Base-by-base conservation (phyloP, 73 alveolate genomes). In the Paramecium sexaurelia region DNA sequence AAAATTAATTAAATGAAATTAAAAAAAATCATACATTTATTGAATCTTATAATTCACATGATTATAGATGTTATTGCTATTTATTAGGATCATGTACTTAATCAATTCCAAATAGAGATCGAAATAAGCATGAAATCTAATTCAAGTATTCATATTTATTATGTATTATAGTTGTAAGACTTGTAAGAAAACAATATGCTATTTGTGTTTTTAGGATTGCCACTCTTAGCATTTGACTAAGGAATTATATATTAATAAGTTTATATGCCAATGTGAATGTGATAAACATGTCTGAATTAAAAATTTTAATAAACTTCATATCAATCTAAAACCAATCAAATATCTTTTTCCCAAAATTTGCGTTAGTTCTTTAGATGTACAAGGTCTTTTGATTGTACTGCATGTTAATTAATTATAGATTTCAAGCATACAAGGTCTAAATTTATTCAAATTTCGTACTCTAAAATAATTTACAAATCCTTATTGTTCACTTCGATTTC, bases 401-500 rank as follows among this genome's bases (percentile, higher is more conserved):
- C 75, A 78, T 41, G 15, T 29, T 1, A 39, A n/a, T 43, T 78
- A 78, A 39, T 78, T 19, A 43, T 78, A 78, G 45, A 78, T 78
- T 22, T 78, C 68, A 8, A 78, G 33, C 43, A 29, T 29, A 5
- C 61, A 39, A 19, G 90, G 90, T 43, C 90, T 78, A 78, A 35
- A 33, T 71, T 27, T 35, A 27, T 41, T 78, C 11, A 29, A 19
- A 22, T 78, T 0, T 24, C 26, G 20, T 78, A 78, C 90, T 40
- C 71, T 24, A 78, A 11, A 17, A 45, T 41, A 3, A 78, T 45
- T 40, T 78, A 11, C 7, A 78, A 24, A 37, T 32, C 55, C 41
- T 78, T 78, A 9, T 78, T 78, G 20, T 78, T 78, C 13, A 78
- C 73, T 78, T 78, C 68, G 13, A 39, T 19, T 45, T 78, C 90